Percentiles rank a stretch among this genome's conserved stretches.
phyloP scores from a whole-genome alignment of 495 filamentous ascomycete genomes.

The Aspergillus indologenus region DNA sequence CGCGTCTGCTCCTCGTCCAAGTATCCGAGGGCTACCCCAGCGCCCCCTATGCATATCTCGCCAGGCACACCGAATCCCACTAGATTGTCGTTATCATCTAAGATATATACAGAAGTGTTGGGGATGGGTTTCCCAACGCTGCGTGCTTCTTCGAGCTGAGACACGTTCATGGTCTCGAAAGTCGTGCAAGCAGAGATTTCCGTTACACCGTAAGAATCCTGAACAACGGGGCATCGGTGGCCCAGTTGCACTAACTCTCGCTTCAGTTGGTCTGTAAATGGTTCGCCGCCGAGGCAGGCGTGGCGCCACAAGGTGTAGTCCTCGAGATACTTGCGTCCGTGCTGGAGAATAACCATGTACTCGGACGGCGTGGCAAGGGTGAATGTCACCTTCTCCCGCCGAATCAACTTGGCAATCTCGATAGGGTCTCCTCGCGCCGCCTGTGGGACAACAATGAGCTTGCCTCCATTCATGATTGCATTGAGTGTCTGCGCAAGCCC shows the following conservation, averaged over 20 bases:
- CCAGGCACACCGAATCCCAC: constrained; percentile 39
- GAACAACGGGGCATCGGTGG: background rate
- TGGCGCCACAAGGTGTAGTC: constrained; percentile 1
- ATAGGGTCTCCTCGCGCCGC: background rate
- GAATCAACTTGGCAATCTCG: background rate
- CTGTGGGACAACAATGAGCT: constrained; percentile 8
- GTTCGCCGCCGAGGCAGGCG: background rate
- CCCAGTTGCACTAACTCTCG: background rate
- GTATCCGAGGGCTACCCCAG: constrained; percentile 40
- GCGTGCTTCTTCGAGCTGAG: background rate
- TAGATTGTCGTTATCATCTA: constrained; percentile 36
- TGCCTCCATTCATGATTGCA: background rate
- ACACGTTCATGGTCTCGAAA: background rate
- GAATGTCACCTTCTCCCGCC: constrained; percentile 22
- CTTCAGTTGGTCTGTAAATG: background rate
- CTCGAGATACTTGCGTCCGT: constrained; percentile 15
- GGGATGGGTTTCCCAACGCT: constrained; percentile 29
- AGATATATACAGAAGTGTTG: constrained; percentile 40
- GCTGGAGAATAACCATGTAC: constrained; percentile 17
- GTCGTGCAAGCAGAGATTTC: background rate
- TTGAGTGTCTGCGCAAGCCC: background rate
- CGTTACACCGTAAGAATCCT: background rate
- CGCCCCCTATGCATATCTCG: constrained; percentile 43
- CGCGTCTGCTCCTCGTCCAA: constrained; percentile 30
- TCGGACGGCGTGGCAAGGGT: constrained; percentile 21